Conservation (phyloP, 2,329 filamentous ascomycete genomes). For the Kalmusia sp. region DNA sequence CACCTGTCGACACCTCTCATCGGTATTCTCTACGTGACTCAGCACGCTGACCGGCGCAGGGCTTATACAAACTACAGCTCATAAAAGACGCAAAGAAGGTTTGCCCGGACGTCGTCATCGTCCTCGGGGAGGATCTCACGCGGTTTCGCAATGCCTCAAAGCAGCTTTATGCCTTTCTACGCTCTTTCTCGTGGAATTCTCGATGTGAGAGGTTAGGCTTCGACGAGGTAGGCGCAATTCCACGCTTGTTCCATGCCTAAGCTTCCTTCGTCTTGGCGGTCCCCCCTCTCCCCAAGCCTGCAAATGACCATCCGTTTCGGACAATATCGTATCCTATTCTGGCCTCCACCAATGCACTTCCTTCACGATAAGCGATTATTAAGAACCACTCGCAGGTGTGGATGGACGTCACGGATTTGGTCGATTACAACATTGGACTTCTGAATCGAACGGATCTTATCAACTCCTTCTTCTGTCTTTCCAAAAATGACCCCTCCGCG, state of each 20-base stretch:
- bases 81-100: conserved; percentile 79
- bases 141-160: conserved; percentile 89
- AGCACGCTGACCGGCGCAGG: conserved; percentile 43
- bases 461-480: conserved; percentile 81
- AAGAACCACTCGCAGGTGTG: conserved; percentile 59
- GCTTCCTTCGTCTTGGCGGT: conserved; percentile 17
- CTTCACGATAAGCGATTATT: conserved; percentile 8
- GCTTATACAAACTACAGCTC: conserved; percentile 81
- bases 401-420: conserved; percentile 83
- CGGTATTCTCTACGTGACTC: conserved; percentile 9
- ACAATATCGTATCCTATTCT: conserved; percentile 1
- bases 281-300: conserved; percentile 11
- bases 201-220: conserved; percentile 85
- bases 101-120: conserved; percentile 83
- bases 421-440: conserved; percentile 79
- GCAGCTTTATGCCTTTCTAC: conserved; percentile 75
- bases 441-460: conserved; percentile 70
- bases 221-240: conserved; percentile 72
- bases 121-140: conserved; percentile 77
- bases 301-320: background rate
- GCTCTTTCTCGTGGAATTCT: conserved; percentile 76
- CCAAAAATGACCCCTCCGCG: conserved; percentile 73
- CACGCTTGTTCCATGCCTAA: conserved; percentile 15
- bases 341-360: too few relatives aligned
- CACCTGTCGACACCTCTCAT: background rate